phyloP scores from a whole-genome alignment of 768 basidiomycete species.

The Collybiopsis luxurians region DNA sequence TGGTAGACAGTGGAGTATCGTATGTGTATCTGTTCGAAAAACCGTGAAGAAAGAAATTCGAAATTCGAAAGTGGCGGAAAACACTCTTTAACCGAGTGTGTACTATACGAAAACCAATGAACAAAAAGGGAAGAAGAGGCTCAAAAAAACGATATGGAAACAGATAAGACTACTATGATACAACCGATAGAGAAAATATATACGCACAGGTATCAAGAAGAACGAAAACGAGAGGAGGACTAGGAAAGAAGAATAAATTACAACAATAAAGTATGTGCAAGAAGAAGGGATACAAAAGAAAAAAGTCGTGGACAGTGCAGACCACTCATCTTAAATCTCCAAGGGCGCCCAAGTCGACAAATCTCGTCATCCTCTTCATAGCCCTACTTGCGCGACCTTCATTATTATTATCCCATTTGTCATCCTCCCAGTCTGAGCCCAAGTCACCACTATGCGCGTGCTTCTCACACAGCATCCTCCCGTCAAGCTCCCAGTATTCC shows the following conservation, averaged over 20 bases:
- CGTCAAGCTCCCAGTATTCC: conserved; percentile 91
- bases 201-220: not conserved
- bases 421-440: conserved; percentile 8
- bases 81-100: not conserved
- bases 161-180: not conserved
- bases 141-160: not conserved
- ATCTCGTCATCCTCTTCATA: conserved; percentile 12
- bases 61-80: not conserved
- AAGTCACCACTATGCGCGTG: conserved; percentile 45
- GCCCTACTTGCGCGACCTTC: conserved; percentile 4
- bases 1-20: no score
- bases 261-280: not conserved
- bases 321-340: not conserved
- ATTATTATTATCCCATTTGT: not conserved
- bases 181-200: not conserved
- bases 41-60: not conserved
- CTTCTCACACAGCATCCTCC: conserved; percentile 81
- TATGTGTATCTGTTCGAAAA: not conserved
- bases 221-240: not conserved
- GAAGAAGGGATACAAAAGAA: not conserved
- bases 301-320: not conserved
- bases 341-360: conserved; percentile 6
- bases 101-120: not conserved
- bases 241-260: not conserved
- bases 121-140: not conserved